Evolutionary conservation across 306 rosid species (phyloP), one percentile per base, ranked within the genome.

Genomic region (Fragaria iinumae): DNA sequence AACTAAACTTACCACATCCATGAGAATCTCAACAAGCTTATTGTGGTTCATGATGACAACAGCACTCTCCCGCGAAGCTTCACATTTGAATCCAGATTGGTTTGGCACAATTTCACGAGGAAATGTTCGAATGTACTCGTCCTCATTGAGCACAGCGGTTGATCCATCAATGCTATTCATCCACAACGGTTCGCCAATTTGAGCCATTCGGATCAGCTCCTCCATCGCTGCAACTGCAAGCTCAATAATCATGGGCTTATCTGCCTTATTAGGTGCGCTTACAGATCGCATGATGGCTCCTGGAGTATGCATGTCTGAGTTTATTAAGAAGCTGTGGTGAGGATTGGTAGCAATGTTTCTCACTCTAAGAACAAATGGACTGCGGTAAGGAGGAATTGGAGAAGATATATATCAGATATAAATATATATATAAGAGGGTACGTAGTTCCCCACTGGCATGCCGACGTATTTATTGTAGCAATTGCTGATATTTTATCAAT

Each of bases 201-300:
- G 99, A 8, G 97, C 97, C 97, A 95, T 92, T 36, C 90, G 84
- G 74, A 83, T 67, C 0, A 95, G 90, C 38, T 95, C 99, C 75
- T 95, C 97, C 97, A 95, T 95, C 13, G 97, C 97, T 11, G 93
- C 92, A 55, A 90, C 97, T 0, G 97, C 99, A 3, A 95, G 95
- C 87, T 95, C 99, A 21, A 95, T 89, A 47, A 90, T 86, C 78
- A 90, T 81, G 0, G 97, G 97, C 49, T 92, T 95, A 45, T 95
- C 99, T 0, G 91, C 96, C 76, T 92, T 97, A 0, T 80, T 84
- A 0, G 95, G 93, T 0, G 86, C 89, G 21, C 82, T 84, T 20
- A 92, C 88, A 4, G 99, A 82, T 78, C 96, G 82, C 10, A 92
- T 76, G 11, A 92, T 83, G 71, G 92, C 95, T 25, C 96, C 90